A percentile compares a stretch with the other conserved stretches of the same genome.
Evolutionary conservation across 1,284 basidiomycete genomes (phyloP).

Genomic region (Tranzscheliella williamsii): DNA sequence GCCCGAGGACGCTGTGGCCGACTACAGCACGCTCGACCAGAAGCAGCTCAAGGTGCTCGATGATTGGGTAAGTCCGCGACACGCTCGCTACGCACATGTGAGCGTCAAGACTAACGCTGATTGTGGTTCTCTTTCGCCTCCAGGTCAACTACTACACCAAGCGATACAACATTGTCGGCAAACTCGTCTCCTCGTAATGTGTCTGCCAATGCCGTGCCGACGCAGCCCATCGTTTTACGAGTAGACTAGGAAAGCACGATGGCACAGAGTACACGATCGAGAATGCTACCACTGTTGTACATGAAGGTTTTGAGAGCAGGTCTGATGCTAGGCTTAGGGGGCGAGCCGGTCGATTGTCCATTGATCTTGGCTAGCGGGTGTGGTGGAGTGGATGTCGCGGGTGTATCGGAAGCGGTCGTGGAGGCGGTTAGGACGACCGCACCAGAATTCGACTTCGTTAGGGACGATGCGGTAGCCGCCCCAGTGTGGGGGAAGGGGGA

Average conservation of each 20-base stretch:
- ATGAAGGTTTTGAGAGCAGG: too few relatives aligned
- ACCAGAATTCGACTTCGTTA: conserved; percentile 68
- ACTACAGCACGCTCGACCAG: conserved; percentile 77
- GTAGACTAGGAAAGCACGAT: too few relatives aligned
- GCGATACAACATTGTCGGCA: conserved; percentile 60
- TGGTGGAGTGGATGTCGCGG: conserved; percentile 8
- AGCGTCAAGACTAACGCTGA: too few relatives aligned
- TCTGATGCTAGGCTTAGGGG: conserved; percentile 19
- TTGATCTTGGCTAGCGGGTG: conserved; percentile 15
- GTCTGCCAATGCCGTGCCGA: too few relatives aligned
- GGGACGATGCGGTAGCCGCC: conserved; percentile 93
- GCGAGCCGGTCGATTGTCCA: conserved; percentile 49
- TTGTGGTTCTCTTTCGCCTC: too few relatives aligned
- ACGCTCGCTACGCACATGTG: too few relatives aligned
- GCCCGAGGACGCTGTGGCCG: conserved; percentile 81
- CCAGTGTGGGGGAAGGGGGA: conserved; percentile 90
- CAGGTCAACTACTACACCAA: conserved; percentile 58
- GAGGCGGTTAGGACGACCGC: conserved; percentile 51
- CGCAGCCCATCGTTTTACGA: too few relatives aligned
- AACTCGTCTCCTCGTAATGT: conserved; percentile 31
- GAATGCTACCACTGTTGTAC: too few relatives aligned
- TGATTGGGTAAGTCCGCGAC: conserved; percentile 74
- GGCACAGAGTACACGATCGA: too few relatives aligned
- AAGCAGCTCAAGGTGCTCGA: conserved; percentile 81
- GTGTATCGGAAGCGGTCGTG: conserved; percentile 58